Conservation (phyloP, 495 filamentous ascomycete species). For the Glutinoglossum americanum region DNA sequence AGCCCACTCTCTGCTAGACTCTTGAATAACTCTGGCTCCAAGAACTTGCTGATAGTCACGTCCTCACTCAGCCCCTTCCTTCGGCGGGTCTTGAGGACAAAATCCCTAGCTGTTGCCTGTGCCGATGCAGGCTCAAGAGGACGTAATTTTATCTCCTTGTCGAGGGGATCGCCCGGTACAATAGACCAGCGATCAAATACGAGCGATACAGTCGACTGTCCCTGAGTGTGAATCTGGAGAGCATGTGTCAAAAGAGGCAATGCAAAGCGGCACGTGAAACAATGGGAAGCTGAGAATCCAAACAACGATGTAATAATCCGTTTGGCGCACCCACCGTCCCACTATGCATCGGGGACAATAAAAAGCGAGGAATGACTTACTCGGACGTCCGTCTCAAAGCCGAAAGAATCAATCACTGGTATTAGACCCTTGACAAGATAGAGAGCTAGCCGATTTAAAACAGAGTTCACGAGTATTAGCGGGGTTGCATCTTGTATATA, state of each 20-base stretch:
- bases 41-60: constrained; percentile 81
- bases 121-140: constrained; percentile 72
- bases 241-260: background rate
- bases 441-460: constrained; percentile 23
- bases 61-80: constrained; percentile 91
- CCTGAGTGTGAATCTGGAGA: constrained; percentile 64
- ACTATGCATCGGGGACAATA: background rate
- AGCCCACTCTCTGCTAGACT: constrained; percentile 75
- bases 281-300: background rate
- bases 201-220: constrained; percentile 71
- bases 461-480: background rate
- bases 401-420: constrained; percentile 90
- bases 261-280: background rate
- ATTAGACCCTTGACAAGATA: constrained; percentile 79
- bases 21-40: constrained; percentile 83
- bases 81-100: constrained; percentile 84
- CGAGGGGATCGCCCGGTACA: constrained; percentile 85
- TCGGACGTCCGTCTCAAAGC: constrained; percentile 88
- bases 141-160: constrained; percentile 59
- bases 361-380: constrained; percentile 9
- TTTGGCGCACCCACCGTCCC: background rate
- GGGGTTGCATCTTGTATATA: background rate
- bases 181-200: constrained; percentile 92
- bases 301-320: background rate
- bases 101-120: constrained; percentile 78